Percentiles rank a stretch among this genome's conserved stretches.
These are phyloP conservation scores for Zymoseptoria pseudotritici DNA, from an alignment of 2,329 filamentous ascomycete species.

Conservation along the genomic window DNA sequence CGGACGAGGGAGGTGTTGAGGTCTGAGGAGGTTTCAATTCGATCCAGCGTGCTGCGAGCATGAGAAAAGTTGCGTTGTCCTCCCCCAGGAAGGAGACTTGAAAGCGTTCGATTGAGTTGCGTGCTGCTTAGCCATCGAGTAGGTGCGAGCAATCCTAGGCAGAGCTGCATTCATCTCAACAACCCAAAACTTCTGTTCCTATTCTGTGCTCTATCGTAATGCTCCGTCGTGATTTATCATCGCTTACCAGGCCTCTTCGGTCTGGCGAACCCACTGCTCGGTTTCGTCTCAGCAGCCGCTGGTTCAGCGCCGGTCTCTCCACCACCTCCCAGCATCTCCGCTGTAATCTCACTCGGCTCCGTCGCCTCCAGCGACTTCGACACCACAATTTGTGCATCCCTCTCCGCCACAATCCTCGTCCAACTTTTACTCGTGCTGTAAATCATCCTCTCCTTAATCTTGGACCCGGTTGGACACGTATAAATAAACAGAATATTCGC, in stretches of 20 bases:
- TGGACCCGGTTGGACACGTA: constrained; percentile 64
- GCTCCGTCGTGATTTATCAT: constrained; percentile 13
- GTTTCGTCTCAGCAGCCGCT: constrained; percentile 48
- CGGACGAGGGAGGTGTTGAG: constrained; percentile 6
- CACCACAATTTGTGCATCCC: constrained; percentile 57
- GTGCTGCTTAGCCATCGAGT: constrained; percentile 3
- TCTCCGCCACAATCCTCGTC: constrained; percentile 57
- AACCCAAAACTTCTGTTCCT: neutral
- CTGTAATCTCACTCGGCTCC: constrained; percentile 62
- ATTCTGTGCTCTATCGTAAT: neutral
- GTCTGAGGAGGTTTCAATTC: neutral
- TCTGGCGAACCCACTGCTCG: constrained; percentile 65
- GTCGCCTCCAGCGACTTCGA: constrained; percentile 62
- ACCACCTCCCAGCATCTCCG: constrained; percentile 45
- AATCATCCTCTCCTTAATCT: constrained; percentile 79
- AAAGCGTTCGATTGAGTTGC: neutral
- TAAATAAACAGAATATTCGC: constrained; percentile 68
- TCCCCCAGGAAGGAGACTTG: neutral
- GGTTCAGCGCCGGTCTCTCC: constrained; percentile 42
- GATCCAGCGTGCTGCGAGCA: neutral
- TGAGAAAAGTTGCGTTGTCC: neutral
- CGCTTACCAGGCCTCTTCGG: constrained; percentile 70
- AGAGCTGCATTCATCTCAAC: neutral
- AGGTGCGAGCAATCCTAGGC: constrained; percentile 17
- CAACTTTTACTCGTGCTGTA: constrained; percentile 57